Evolutionary conservation across 805 yeast genomes (phyloP).

Genomic region (Sungouiozyma intestinalis): DNA sequence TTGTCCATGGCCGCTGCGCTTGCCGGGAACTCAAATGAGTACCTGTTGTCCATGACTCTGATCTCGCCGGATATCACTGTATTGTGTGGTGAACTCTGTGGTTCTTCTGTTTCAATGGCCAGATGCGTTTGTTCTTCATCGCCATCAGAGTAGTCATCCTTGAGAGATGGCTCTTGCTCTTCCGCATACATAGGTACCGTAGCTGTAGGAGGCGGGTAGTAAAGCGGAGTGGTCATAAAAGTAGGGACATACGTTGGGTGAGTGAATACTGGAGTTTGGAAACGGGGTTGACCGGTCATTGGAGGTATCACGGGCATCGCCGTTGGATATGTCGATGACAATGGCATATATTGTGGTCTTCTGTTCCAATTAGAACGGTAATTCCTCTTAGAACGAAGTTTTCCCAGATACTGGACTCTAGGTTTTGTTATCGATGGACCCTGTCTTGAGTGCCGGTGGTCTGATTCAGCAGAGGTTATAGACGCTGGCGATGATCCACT

Average conservation of each 20-base stretch:
- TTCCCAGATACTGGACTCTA: slow-evolving; percentile 23
- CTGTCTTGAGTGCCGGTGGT: neutral
- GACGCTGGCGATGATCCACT: neutral
- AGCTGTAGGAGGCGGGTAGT: neutral
- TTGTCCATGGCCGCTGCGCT: slow-evolving; percentile 14
- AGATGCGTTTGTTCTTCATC: neutral
- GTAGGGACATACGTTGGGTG: neutral
- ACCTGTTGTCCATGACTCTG: slow-evolving; percentile 16
- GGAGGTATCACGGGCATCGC: neutral
- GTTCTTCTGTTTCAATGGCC: neutral
- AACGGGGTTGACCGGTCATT: neutral
- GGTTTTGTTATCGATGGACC: slow-evolving; percentile 10
- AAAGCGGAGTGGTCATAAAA: neutral
- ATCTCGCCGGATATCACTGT: slow-evolving; percentile 19
- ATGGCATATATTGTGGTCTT: neutral
- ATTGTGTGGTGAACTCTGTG: neutral
- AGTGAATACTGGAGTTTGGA: neutral
- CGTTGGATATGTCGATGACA: neutral
- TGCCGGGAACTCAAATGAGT: slow-evolving; percentile 20
- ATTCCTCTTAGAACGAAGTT: neutral
- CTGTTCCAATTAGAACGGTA: too few relatives aligned
- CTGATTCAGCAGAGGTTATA: neutral
- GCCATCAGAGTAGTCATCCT: neutral
- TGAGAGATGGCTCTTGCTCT: slow-evolving; percentile 2
- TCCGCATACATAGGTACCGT: neutral